phyloP scores from a whole-genome alignment of 345 rosid species.

The Salix brachista region DNA sequence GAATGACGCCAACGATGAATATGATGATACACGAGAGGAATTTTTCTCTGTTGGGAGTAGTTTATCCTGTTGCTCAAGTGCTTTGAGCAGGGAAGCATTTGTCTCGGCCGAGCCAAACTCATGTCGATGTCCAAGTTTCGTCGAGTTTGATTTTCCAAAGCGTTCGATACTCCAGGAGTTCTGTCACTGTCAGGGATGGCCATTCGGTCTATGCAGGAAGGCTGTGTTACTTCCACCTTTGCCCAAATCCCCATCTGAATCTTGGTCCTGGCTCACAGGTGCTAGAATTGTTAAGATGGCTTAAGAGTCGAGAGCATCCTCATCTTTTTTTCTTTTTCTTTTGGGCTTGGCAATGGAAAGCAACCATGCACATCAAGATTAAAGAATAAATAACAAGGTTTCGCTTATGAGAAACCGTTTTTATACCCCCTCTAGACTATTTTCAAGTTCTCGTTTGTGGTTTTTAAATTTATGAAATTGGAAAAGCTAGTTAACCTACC shows the following conservation, averaged over 20 bases:
- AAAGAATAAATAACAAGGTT: background rate
- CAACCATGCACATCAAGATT: background rate
- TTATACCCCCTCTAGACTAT: background rate
- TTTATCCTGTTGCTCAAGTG: slow-evolving; percentile 59
- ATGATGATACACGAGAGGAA: slow-evolving; percentile 42
- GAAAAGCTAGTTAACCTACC: background rate
- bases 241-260: slow-evolving; percentile 84
- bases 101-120: slow-evolving; percentile 52
- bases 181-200: slow-evolving; percentile 87
- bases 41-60: slow-evolving; percentile 60
- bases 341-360: background rate
- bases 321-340: background rate
- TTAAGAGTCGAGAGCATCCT: slow-evolving; percentile 17
- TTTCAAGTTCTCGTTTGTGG: background rate
- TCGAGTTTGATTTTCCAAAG: slow-evolving; percentile 39
- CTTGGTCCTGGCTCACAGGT: slow-evolving; percentile 83
- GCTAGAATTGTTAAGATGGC: slow-evolving; percentile 32
- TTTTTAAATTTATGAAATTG: background rate
- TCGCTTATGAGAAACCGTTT: background rate
- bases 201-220: slow-evolving; percentile 81
- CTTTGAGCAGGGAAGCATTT: slow-evolving; percentile 47
- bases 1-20: slow-evolving; percentile 6
- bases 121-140: slow-evolving; percentile 57
- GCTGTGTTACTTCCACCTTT: slow-evolving; percentile 75
- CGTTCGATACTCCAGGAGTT: slow-evolving; percentile 59